A percentile compares a stretch with the other conserved stretches of the same genome.
phyloP scores from a whole-genome alignment of 2,329 filamentous ascomycete genomes.

The Talaromyces amestolkiae region DNA sequence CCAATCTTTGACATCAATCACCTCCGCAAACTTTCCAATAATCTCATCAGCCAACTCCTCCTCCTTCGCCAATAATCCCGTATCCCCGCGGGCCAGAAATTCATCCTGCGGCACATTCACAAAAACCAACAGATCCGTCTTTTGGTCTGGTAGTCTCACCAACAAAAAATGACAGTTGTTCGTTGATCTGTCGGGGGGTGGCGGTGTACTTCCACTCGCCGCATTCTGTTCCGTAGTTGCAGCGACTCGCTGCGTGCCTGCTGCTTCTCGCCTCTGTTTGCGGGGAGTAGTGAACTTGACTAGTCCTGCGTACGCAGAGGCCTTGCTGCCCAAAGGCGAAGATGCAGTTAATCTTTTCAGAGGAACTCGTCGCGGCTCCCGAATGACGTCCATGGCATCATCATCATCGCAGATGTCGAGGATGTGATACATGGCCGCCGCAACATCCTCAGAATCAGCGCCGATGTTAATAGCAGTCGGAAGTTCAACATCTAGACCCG shows the following conservation, averaged over 20 bases:
- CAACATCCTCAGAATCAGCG: conserved; percentile 62
- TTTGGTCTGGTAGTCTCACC: conserved; percentile 69
- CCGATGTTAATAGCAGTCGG: conserved; percentile 40
- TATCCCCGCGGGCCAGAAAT: conserved; percentile 65
- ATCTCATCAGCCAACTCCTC: conserved; percentile 49
- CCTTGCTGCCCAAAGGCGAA: conserved; percentile 38
- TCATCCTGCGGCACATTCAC: conserved; percentile 85
- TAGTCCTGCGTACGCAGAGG: conserved; percentile 30
- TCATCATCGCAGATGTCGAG: conserved; percentile 67
- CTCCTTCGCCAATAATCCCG: conserved; percentile 68
- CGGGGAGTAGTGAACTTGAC: conserved; percentile 28
- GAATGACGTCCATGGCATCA: conserved; percentile 65
- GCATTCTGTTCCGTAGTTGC: conserved; percentile 18
- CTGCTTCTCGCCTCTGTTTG: conserved; percentile 19
- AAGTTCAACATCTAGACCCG: background rate
- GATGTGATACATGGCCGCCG: conserved; percentile 66
- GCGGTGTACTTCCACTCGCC: conserved; percentile 22
- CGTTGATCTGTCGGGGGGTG: conserved; percentile 26
- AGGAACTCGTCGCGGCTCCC: conserved; percentile 56
- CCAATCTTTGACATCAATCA: conserved; percentile 79
- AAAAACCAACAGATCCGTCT: conserved; percentile 78
- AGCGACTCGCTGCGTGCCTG: conserved; percentile 10
- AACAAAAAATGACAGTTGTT: conserved; percentile 76
- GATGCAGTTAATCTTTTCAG: conserved; percentile 37
- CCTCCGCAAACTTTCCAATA: conserved; percentile 59